A percentile compares a stretch with the other conserved stretches of the same genome.
Conservation (phyloP, 2,329 filamentous ascomycete species). For the Rhexocercosporidium sp. region DNA sequence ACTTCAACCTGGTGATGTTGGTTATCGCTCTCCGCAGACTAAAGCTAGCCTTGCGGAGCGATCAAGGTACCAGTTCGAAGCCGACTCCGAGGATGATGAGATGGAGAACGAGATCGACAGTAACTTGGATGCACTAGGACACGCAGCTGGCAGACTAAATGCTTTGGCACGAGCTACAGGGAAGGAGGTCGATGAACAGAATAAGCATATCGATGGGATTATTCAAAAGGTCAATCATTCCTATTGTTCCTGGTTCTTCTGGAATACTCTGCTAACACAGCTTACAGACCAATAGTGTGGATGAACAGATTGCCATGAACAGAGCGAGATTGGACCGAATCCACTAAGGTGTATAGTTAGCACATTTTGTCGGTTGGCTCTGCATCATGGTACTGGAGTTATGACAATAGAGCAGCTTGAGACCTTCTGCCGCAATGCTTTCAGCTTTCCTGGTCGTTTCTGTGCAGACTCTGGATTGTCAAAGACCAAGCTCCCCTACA, state of each 20-base stretch:
- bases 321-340: conserved; percentile 54
- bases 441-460: neutral
- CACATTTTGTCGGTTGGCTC: neutral
- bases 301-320: conserved; percentile 82
- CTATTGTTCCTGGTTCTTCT: conserved; percentile 39
- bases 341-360: conserved; percentile 25
- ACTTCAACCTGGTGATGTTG: conserved; percentile 43
- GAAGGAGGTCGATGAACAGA: conserved; percentile 77
- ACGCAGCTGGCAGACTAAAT: conserved; percentile 73
- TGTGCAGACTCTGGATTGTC: neutral
- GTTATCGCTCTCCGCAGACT: conserved; percentile 36
- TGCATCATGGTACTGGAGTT: conserved; percentile 21
- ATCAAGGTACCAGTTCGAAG: conserved; percentile 79
- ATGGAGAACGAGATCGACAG: conserved; percentile 75
- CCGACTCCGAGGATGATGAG: conserved; percentile 46
- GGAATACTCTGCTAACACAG: neutral
- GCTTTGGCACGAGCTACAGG: conserved; percentile 75
- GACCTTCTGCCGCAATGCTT: neutral
- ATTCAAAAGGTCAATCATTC: conserved; percentile 70
- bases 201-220: conserved; percentile 78
- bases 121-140: conserved; percentile 64
- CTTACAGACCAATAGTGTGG: conserved; percentile 77
- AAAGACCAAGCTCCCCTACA: neutral
- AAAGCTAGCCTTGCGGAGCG: conserved; percentile 59
- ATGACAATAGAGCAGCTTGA: conserved; percentile 13